Evolutionary conservation across 2,329 filamentous ascomycete genomes (phyloP), one percentile per base, ranked within the genome.

Genomic region (Rosellinia necatrix): DNA sequence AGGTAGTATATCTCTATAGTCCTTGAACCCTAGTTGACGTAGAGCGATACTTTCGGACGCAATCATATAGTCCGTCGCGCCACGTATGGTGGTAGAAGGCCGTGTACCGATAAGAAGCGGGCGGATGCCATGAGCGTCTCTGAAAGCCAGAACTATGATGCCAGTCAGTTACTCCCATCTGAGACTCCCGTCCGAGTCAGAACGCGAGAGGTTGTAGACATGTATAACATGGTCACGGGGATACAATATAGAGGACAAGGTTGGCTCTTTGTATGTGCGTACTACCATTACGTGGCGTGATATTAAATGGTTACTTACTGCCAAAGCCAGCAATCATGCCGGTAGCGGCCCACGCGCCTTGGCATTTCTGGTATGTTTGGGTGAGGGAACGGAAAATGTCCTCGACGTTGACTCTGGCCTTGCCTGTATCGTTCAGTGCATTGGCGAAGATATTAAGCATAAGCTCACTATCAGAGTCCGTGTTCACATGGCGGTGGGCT

Each of bases 311-410:
- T 32, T 15, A 53, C 59, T 60, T 51, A 62, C 59, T 81, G 56
- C 91, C 90, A 64, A 90, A 94, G 72, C 88, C 88, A 59, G 91
- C 90, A 59, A 96, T 77, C 90, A 96, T 92, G 55, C 88, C 89
- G 25, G 89, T 91, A 71, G 88, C 92, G 29, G 91, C 90, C 83
- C 86, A 96, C 19, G 86, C 90, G 64, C 91, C 91, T 66, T 89
- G 43, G 41, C 89, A 92, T 43, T 81, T 81, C 62, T 85, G 77
- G 70, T 93, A 96, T 79, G 91, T 91, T 56, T 86, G 79, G 63
- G 80, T 78, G 59, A 96, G 77, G 19, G 87, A 85, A 38, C 80
- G 83, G 75, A 94, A 94, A 66, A 92, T 83, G 72, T 96, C 91
- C 58, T 89, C 86, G 53, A 85, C 80, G 68, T 94, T 94, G 64